These are phyloP conservation scores for Cupressus sempervirens DNA, from an alignment of 75 land plant genomes.

Conservation along the genomic window DNA sequence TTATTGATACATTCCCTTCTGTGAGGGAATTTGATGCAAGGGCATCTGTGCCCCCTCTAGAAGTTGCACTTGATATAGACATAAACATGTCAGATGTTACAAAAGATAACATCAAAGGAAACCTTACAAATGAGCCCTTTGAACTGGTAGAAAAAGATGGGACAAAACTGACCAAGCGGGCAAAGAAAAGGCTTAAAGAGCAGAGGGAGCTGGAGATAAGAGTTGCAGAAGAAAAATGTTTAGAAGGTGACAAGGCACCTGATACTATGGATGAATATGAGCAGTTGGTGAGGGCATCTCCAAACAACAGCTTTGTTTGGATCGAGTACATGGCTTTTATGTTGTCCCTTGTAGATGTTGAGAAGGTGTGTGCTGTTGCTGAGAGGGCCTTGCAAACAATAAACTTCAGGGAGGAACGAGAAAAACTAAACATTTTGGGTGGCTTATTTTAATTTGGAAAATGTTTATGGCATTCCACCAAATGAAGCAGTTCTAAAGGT, in stretches of 20 bases:
- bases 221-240: conserved; percentile 71
- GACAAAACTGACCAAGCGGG: conserved; percentile 19
- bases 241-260: conserved; percentile 56
- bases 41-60: conserved; percentile 64
- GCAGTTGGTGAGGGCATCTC: conserved; percentile 76
- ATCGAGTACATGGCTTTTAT: conserved; percentile 89
- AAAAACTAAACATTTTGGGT: conserved; percentile 91
- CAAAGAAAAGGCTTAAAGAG: conserved; percentile 70
- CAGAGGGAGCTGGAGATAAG: conserved; percentile 81
- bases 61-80: conserved; percentile 61
- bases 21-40: conserved; percentile 22
- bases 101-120: conserved; percentile 10
- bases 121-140: conserved; percentile 2
- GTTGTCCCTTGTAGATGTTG: conserved; percentile 63
- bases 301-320: conserved; percentile 94
- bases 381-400: conserved; percentile 97
- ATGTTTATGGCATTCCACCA: conserved; percentile 77
- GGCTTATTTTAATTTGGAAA: conserved; percentile 90
- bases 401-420: conserved; percentile 78
- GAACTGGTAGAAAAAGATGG: not conserved
- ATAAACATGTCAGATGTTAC: conserved; percentile 11
- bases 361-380: conserved; percentile 88
- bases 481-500: conserved; percentile 79
- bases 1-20: conserved; percentile 11
- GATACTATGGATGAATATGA: conserved; percentile 85